Evolutionary conservation across 495 filamentous ascomycete species (phyloP), one percentile per base, ranked within the genome.

Genomic region (Aspergillus incahuasiensis): DNA sequence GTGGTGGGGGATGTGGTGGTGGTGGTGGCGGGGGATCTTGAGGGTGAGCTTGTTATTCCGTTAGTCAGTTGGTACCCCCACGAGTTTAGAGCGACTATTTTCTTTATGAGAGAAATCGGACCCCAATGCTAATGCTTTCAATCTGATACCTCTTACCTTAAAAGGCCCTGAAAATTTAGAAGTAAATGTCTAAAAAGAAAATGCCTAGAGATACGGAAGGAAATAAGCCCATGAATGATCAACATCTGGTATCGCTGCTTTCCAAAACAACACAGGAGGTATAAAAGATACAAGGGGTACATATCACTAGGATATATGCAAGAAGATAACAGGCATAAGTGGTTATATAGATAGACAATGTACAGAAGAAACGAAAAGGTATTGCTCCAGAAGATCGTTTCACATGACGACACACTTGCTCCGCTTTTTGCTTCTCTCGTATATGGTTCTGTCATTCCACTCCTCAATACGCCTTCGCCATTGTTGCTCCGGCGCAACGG

Each of bases 401-500:
- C 38, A 76, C 74, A 76, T 76, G 39, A 76, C 56, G 34, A 61
- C 57, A 55, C 74, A 76, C 52, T 71, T 76, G 48, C 67, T 66
- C 40, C 67, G 59, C 41, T 63, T 70, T 44, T 63, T 70, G 43
- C 57, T 66, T 34, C 70, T 55, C 44, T 74, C 74, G 18, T 66
- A 65, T 21, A 76, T 73, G 1, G 74, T 76, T 48, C 64, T 63
- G 48, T 75, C 69, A 41, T 76, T 76, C 74, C 73, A 76, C 48
- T 75, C 71, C 43, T 74, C 66, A 38, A 76, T 76, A 2, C 74
- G 69, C 18, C 68, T 63, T 43, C 74, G 67, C 74, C 74, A 76
- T 43, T 72, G 69, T 49, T 74, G 69, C 48, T 74, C 67, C 25
- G 70, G 70, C 15, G 63, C 58, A 0, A 67, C 62, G 35, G 67